Conservation (phyloP, 163 green algal species). For the Scenedesmus sp. region DNA sequence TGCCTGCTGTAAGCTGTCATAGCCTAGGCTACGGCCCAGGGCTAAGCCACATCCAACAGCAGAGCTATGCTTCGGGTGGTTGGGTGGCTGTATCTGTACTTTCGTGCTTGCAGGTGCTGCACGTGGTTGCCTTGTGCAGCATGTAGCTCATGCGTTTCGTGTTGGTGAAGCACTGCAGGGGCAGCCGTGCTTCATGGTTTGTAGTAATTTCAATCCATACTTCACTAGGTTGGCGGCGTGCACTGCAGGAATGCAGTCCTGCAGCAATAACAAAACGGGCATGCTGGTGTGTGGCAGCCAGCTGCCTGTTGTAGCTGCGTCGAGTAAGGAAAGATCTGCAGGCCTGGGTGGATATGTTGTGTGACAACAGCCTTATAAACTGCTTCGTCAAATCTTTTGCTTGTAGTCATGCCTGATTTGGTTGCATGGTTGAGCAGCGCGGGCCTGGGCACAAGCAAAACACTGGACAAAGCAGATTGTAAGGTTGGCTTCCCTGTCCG, state of each 20-base stretch:
- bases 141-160: neutral
- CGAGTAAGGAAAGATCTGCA: too few species aligned
- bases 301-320: too few species aligned
- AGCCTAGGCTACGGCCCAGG: too few species aligned
- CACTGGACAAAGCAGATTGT: too few species aligned
- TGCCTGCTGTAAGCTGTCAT: too few species aligned
- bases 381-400: too few species aligned
- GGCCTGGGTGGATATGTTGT: too few species aligned
- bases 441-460: too few species aligned
- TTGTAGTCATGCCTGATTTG: too few species aligned
- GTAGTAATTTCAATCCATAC: neutral
- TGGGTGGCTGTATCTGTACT: neutral
- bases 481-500: neutral
- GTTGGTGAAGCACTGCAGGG: neutral
- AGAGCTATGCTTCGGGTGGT: neutral
- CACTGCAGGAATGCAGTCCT: neutral
- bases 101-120: neutral
- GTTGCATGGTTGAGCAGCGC: too few species aligned
- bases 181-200: neutral
- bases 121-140: neutral
- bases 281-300: neutral
- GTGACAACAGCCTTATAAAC: too few species aligned
- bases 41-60: neutral
- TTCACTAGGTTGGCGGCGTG: neutral
- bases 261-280: neutral